Conservation (phyloP, 2,329 filamentous ascomycete species). For the Thielaviopsis euricoi region DNA sequence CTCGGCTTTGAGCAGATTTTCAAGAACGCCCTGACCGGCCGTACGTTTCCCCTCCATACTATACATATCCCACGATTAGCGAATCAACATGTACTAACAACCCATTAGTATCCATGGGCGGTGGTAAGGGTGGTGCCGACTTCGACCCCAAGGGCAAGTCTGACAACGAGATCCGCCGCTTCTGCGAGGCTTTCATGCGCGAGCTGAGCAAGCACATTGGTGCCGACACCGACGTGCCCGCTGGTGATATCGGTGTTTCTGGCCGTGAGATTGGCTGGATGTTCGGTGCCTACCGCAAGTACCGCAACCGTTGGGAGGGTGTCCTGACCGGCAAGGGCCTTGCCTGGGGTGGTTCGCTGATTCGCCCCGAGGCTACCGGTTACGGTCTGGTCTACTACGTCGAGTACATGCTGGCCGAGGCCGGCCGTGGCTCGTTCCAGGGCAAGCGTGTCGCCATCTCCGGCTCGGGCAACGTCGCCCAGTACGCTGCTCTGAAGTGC, state of each 20-base stretch:
- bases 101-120: slow-evolving; percentile 52
- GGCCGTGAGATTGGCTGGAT: slow-evolving; percentile 86
- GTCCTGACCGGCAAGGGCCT: slow-evolving; percentile 92
- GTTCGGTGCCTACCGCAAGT: slow-evolving; percentile 83
- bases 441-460: slow-evolving; percentile 94
- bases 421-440: slow-evolving; percentile 67
- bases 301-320: slow-evolving; percentile 85
- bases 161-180: slow-evolving; percentile 91
- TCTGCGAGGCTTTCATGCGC: slow-evolving; percentile 92
- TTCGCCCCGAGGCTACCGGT: slow-evolving; percentile 91
- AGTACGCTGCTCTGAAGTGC: slow-evolving; percentile 90
- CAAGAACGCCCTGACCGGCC: slow-evolving; percentile 95
- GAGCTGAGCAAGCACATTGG: slow-evolving; percentile 94
- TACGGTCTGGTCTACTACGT: slow-evolving; percentile 96
- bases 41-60: slow-evolving; percentile 34
- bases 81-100: neutral
- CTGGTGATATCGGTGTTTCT: slow-evolving; percentile 89
- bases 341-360: slow-evolving; percentile 82
- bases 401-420: slow-evolving; percentile 85
- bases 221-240: slow-evolving; percentile 87
- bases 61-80: neutral
- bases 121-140: slow-evolving; percentile 93
- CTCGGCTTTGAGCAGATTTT: slow-evolving; percentile 98
- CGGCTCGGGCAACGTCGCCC: slow-evolving; percentile 92
- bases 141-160: slow-evolving; percentile 99